Conservation (phyloP, 495 filamentous ascomycete species). For the Chaetomium cochliodes region DNA sequence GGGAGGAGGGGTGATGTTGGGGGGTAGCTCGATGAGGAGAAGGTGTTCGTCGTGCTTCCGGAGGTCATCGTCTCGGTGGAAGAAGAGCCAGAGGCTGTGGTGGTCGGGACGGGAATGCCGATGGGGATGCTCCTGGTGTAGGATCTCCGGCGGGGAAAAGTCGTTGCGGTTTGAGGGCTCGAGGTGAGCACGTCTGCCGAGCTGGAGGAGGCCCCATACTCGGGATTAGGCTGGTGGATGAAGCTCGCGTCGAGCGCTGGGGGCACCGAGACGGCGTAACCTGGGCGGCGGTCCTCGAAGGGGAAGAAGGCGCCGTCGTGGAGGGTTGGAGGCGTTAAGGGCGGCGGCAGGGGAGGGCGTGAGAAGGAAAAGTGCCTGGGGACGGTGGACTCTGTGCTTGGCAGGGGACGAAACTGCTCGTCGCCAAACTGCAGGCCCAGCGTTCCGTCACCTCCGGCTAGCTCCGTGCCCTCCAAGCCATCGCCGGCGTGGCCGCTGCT, state of each 20-base stretch:
- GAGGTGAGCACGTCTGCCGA: conserved; percentile 31
- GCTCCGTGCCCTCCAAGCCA: background rate
- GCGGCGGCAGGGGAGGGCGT: conserved; percentile 40
- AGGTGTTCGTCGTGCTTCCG: conserved; percentile 17
- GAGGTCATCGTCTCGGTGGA: conserved; percentile 28
- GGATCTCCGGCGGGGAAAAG: conserved; percentile 40
- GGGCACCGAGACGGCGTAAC: conserved; percentile 40
- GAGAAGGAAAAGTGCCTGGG: conserved; percentile 35
- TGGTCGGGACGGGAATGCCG: conserved; percentile 30
- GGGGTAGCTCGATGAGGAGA: conserved; percentile 47
- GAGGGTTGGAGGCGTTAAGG: conserved; percentile 42
- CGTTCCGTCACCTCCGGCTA: background rate
- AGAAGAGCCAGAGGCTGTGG: conserved; percentile 19
- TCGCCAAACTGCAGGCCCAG: conserved; percentile 2
- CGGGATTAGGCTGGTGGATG: conserved; percentile 43
- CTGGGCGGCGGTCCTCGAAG: conserved; percentile 43
- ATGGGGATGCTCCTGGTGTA: conserved; percentile 45
- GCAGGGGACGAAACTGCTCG: background rate
- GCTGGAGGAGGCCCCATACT: conserved; percentile 38
- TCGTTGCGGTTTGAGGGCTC: conserved; percentile 31
- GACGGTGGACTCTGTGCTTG: conserved; percentile 21
- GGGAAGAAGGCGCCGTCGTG: conserved; percentile 33
- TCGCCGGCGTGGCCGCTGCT: conserved; percentile 10
- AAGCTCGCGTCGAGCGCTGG: conserved; percentile 41
- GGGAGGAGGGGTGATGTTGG: conserved; percentile 45